These are phyloP conservation scores for Tulasnella sp. DNA, from an alignment of 768 basidiomycete species.

Conservation along the genomic window DNA sequence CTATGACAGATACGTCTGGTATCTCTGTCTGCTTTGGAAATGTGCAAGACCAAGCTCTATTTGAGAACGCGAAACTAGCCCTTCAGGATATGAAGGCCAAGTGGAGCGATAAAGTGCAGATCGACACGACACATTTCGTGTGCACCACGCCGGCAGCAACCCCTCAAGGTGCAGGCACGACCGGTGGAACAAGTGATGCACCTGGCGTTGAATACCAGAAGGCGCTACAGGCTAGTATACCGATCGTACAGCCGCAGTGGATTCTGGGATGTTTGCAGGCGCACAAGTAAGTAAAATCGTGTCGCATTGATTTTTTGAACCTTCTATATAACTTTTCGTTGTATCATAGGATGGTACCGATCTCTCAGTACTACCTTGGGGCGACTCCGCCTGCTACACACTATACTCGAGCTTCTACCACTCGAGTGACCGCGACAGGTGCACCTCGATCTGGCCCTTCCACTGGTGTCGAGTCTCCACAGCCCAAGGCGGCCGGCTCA, in stretches of 20 bases:
- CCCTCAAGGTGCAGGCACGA: constrained; percentile 44
- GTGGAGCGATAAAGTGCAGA: constrained; percentile 88
- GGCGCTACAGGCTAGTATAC: constrained; percentile 88
- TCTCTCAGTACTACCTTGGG: constrained; percentile 72
- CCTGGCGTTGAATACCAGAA: constrained; percentile 88
- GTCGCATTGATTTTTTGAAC: constrained; percentile 1
- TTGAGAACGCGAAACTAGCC: constrained; percentile 74
- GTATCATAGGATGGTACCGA: constrained; percentile 72
- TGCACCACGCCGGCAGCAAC: constrained; percentile 78
- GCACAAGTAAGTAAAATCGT: constrained; percentile 50
- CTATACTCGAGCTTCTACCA: constrained; percentile 44
- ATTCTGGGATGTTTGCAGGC: constrained; percentile 79
- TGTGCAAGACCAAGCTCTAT: constrained; percentile 60
- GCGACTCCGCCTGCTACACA: constrained; percentile 41
- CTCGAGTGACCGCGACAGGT: constrained; percentile 64
- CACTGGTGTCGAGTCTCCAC: constrained; percentile 26
- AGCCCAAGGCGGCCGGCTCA: constrained; percentile 27
- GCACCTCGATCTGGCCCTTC: constrained; percentile 28
- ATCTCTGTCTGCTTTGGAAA: constrained; percentile 93
- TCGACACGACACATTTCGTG: constrained; percentile 97
- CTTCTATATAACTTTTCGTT: neutral
- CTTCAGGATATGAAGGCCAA: constrained; percentile 78
- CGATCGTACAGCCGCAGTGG: constrained; percentile 93
- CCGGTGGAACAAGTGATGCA: constrained; percentile 42
- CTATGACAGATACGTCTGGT: constrained; percentile 90